Evolutionary conservation across 306 rosid species (phyloP).

Genomic region (Glycyrrhiza uralensis): DNA sequence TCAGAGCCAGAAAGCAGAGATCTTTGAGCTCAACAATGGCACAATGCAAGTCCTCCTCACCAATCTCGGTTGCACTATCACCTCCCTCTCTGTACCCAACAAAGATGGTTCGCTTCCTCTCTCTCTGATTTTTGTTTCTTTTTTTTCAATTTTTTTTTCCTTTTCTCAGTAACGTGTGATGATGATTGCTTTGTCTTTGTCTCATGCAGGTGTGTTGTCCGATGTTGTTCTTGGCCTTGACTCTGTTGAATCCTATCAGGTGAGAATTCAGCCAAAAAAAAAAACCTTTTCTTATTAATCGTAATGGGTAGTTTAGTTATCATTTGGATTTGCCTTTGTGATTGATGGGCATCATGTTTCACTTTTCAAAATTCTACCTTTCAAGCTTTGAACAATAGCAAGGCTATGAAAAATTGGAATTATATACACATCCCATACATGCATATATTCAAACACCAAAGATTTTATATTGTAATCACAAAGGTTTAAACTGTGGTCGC

Average conservation of each 20-base stretch:
- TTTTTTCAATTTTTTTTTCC: background rate
- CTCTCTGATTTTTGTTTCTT: background rate
- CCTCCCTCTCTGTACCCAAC: constrained; percentile 74
- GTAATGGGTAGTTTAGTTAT: background rate
- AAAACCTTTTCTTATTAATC: background rate
- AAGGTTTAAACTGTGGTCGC: background rate
- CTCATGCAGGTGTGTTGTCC: constrained; percentile 61
- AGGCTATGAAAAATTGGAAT: background rate
- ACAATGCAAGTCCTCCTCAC: constrained; percentile 57
- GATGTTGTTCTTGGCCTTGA: constrained; percentile 98
- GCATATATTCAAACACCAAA: too few relatives aligned
- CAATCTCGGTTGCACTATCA: constrained; percentile 89
- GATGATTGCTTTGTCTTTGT: background rate
- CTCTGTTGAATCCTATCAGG: constrained; percentile 79
- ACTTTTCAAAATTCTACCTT: constrained; percentile 1
- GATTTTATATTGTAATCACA: background rate
- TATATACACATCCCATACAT: background rate
- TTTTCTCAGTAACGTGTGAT: too few relatives aligned
- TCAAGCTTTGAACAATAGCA: background rate
- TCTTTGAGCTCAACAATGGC: constrained; percentile 90
- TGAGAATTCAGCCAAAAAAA: background rate
- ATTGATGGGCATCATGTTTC: background rate
- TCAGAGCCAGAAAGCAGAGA: constrained; percentile 60
- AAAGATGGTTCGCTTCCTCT: constrained; percentile 58
- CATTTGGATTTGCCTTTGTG: background rate